phyloP scores from a whole-genome alignment of 176 grass and related monocot species.

The Musa troglodytarum region DNA sequence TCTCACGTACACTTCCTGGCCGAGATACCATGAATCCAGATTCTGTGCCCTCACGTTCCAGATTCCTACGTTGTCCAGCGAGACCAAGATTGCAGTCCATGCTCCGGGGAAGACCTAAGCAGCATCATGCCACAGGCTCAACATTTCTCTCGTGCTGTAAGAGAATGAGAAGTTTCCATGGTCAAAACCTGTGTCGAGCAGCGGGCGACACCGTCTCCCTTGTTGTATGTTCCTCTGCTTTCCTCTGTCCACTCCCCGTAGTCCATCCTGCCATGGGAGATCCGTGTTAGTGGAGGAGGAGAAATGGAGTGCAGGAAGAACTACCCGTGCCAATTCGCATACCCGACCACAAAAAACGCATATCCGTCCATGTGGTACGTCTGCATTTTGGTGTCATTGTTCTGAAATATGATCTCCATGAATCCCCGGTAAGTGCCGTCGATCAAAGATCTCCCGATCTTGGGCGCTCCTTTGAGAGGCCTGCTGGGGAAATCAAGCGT shows the following conservation, averaged over 20 bases:
- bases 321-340: not conserved
- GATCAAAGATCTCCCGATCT: conserved; percentile 45
- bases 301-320: not conserved
- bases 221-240: conserved; percentile 75
- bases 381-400: conserved; percentile 75
- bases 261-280: conserved; percentile 50
- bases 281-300: too few species aligned
- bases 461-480: conserved; percentile 30
- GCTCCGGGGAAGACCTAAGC: conserved; percentile 62
- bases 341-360: conserved; percentile 87
- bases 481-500: conserved; percentile 78
- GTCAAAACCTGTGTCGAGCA: conserved; percentile 61
- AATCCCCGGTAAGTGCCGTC: conserved; percentile 68
- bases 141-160: not conserved
- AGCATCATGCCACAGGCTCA: not conserved
- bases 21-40: conserved; percentile 81
- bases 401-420: conserved; percentile 98
- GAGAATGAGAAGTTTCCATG: not conserved
- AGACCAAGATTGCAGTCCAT: conserved; percentile 79
- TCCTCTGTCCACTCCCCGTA: conserved; percentile 83
- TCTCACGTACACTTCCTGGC: conserved; percentile 71
- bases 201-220: conserved; percentile 82
- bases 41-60: conserved; percentile 83
- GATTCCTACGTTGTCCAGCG: conserved; percentile 83
- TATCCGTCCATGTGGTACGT: conserved; percentile 94